Conservation (phyloP, 345 rosid genomes). For the Populus davidiana region DNA sequence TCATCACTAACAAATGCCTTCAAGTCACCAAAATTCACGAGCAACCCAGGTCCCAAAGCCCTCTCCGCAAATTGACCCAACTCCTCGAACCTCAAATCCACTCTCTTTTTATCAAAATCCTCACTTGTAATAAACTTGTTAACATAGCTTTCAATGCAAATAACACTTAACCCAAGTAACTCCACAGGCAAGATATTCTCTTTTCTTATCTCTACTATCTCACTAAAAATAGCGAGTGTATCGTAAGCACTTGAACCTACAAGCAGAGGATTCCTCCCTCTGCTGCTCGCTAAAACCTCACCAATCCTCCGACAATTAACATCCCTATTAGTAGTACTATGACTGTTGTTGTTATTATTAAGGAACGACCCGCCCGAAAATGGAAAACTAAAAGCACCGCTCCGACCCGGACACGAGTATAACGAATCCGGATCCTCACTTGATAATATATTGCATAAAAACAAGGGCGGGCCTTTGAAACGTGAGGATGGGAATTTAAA, state of each 20-base stretch:
- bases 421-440: neutral
- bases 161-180: slow-evolving; percentile 36
- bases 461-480: slow-evolving; percentile 35
- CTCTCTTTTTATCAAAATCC: slow-evolving; percentile 19
- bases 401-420: slow-evolving; percentile 15
- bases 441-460: slow-evolving; percentile 36
- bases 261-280: slow-evolving; percentile 45
- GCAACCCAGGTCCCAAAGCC: slow-evolving; percentile 31
- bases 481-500: neutral
- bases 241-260: slow-evolving; percentile 46
- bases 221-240: slow-evolving; percentile 40
- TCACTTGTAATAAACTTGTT: slow-evolving; percentile 21
- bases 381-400: slow-evolving; percentile 36
- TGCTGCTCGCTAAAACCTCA: slow-evolving; percentile 33
- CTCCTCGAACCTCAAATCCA: slow-evolving; percentile 33
- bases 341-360: slow-evolving; percentile 5
- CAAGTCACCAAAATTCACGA: slow-evolving; percentile 55
- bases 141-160: slow-evolving; percentile 45
- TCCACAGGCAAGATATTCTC: slow-evolving; percentile 37
- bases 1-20: slow-evolving; percentile 23
- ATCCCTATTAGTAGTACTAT: slow-evolving; percentile 22
- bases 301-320: slow-evolving; percentile 44
- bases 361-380: slow-evolving; percentile 7
- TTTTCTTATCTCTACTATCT: neutral
- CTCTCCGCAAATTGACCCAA: slow-evolving; percentile 22